Conservation (phyloP, 352 stramenopile species). For the Globisporangium okanoganense region DNA sequence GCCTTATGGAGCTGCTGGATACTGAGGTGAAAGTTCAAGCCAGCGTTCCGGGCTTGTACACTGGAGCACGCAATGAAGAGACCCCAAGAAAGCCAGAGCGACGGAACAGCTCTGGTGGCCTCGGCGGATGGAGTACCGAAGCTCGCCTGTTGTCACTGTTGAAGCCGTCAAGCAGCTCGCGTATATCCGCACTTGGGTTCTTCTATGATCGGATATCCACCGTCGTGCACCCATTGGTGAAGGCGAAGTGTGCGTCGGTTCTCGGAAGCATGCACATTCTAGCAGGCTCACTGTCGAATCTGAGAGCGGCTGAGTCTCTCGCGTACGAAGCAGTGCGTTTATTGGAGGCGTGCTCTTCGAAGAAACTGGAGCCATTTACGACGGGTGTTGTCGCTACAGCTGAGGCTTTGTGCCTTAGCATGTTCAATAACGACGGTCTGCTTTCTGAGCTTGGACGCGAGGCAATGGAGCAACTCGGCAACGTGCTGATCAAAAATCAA, state of each 20-base stretch:
- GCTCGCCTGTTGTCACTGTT: slow-evolving; percentile 48
- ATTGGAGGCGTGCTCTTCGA: slow-evolving; percentile 48
- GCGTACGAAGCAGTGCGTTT: slow-evolving; percentile 75
- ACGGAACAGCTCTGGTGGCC: slow-evolving; percentile 19
- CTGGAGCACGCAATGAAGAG: slow-evolving; percentile 5
- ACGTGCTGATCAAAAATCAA: slow-evolving; percentile 80
- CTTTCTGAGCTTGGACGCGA: slow-evolving; percentile 70
- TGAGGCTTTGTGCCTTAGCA: slow-evolving; percentile 31
- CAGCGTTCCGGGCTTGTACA: slow-evolving; percentile 14
- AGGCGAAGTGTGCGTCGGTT: slow-evolving; percentile 67
- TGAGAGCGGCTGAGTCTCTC: slow-evolving; percentile 60
- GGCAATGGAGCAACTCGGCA: slow-evolving; percentile 62
- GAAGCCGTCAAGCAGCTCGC: slow-evolving; percentile 33
- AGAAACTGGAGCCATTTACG: slow-evolving; percentile 20
- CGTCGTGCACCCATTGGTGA: slow-evolving; percentile 51
- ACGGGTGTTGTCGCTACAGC: slow-evolving; percentile 10
- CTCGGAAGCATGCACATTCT: slow-evolving; percentile 55
- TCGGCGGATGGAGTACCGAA: slow-evolving; percentile 43
- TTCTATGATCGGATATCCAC: slow-evolving; percentile 58
- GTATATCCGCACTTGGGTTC: slow-evolving; percentile 39
- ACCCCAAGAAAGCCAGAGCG: slow-evolving; percentile 4
- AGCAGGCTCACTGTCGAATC: slow-evolving; percentile 37
- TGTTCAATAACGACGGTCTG: slow-evolving; percentile 77
- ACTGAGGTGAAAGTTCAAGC: slow-evolving; percentile 20
- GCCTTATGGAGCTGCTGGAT: slow-evolving; percentile 36